Evolutionary conservation across 768 basidiomycete species (phyloP).

Genomic region (Pulveroboletus sp.): DNA sequence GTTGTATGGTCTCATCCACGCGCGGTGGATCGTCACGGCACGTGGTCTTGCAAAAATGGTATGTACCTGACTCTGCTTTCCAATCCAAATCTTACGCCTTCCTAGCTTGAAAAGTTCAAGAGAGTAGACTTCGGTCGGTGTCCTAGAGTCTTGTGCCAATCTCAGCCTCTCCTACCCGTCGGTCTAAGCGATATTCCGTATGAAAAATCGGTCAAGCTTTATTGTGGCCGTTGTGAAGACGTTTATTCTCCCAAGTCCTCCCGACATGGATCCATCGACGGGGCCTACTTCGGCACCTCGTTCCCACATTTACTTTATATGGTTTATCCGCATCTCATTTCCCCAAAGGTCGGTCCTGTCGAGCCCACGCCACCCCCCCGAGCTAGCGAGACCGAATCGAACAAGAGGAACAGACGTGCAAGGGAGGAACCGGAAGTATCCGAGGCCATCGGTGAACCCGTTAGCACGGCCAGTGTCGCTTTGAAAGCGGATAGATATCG

Average conservation of each 20-base stretch:
- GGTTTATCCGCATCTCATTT: slow-evolving; percentile 91
- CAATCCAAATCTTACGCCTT: not conserved
- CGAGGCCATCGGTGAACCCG: slow-evolving; percentile 57
- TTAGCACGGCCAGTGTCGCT: slow-evolving; percentile 78
- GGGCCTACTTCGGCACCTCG: slow-evolving; percentile 97
- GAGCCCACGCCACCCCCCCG: slow-evolving; percentile 32
- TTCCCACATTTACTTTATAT: slow-evolving; percentile 97
- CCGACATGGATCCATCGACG: slow-evolving; percentile 95
- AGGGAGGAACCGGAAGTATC: slow-evolving; percentile 49
- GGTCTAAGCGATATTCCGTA: slow-evolving; percentile 97
- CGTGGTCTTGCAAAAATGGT: slow-evolving; percentile 96
- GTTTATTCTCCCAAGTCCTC: slow-evolving; percentile 97
- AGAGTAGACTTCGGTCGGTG: slow-evolving; percentile 98
- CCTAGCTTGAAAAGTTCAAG: slow-evolving; percentile 93
- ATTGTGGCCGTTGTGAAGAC: slow-evolving; percentile 97
- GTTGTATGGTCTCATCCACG: slow-evolving; percentile 94
- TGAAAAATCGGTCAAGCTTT: slow-evolving; percentile 98
- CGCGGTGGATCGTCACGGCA: slow-evolving; percentile 94
- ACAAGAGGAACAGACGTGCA: slow-evolving; percentile 42
- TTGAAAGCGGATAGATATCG: slow-evolving; percentile 88
- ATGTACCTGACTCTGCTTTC: slow-evolving; percentile 2
- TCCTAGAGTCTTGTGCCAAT: slow-evolving; percentile 93
- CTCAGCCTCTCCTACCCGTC: slow-evolving; percentile 92
- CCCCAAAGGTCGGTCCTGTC: slow-evolving; percentile 64
- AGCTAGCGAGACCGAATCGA: slow-evolving; percentile 26